These are phyloP conservation scores for Hypoxylon sp. DNA, from an alignment of 2,329 filamentous ascomycete genomes.

Conservation along the genomic window DNA sequence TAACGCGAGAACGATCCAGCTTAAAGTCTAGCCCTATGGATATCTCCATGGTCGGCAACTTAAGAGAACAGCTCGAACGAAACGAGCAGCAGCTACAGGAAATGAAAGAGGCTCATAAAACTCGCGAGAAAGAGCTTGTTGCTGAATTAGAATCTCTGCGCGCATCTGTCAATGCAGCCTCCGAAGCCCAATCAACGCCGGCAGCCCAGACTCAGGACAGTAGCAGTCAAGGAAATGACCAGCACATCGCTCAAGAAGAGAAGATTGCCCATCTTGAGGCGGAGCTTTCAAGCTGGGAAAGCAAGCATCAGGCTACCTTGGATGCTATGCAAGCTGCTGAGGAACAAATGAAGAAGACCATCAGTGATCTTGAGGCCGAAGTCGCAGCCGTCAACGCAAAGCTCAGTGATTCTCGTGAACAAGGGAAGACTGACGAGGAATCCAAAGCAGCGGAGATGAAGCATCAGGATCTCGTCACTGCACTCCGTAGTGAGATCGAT, in stretches of 20 bases:
- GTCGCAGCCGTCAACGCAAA: constrained; percentile 69
- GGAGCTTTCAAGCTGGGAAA: constrained; percentile 82
- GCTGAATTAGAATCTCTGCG: constrained; percentile 80
- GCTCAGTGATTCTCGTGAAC: constrained; percentile 61
- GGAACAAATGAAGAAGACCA: constrained; percentile 78
- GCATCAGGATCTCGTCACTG: constrained; percentile 72
- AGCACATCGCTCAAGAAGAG: constrained; percentile 63
- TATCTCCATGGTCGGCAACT: constrained; percentile 87
- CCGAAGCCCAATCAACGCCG: constrained; percentile 43
- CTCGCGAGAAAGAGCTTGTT: constrained; percentile 81
- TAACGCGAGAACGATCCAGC: constrained; percentile 93
- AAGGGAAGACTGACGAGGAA: constrained; percentile 59
- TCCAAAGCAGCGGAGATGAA: constrained; percentile 66
- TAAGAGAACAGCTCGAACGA: constrained; percentile 89
- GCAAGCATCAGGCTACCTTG: constrained; percentile 79
- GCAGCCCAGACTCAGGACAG: constrained; percentile 49
- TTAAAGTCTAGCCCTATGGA: constrained; percentile 88
- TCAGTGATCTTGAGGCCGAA: constrained; percentile 78
- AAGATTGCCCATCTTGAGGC: constrained; percentile 77
- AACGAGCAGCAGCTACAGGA: constrained; percentile 85
- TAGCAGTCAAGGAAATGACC: constrained; percentile 52
- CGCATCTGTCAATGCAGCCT: constrained; percentile 62
- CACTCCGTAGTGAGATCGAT: constrained; percentile 81
- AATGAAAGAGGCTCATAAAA: constrained; percentile 80
- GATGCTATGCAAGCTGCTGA: constrained; percentile 81